phyloP scores from a whole-genome alignment of 2,329 filamentous ascomycete genomes.

The Fusarium chuoi region DNA sequence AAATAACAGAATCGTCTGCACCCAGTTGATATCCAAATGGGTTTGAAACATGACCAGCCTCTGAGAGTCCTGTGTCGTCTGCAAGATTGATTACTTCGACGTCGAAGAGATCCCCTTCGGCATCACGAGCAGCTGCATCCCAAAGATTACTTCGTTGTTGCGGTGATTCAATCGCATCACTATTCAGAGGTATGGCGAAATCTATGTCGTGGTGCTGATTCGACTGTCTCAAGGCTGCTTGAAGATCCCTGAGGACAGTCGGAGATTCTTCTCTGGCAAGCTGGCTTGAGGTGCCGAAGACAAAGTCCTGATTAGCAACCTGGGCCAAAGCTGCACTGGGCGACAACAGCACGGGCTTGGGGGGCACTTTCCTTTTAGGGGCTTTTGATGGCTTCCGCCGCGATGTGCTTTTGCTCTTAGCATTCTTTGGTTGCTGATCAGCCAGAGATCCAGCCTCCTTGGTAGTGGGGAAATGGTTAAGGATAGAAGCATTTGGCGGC shows the following conservation, averaged over 20 bases:
- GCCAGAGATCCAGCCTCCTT: background rate
- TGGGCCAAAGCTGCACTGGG: conserved; percentile 74
- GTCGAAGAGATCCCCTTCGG: conserved; percentile 71
- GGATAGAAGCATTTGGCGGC: conserved; percentile 52
- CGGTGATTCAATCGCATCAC: conserved; percentile 50
- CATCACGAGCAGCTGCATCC: conserved; percentile 75
- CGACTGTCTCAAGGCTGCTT: conserved; percentile 69
- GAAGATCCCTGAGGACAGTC: conserved; percentile 69
- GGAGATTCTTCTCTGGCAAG: conserved; percentile 79
- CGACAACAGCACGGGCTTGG: conserved; percentile 69
- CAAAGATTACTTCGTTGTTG: conserved; percentile 65
- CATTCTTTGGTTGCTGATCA: conserved; percentile 35
- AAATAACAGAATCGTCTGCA: conserved; percentile 1
- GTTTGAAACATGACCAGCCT: conserved; percentile 44
- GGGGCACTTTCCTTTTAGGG: conserved; percentile 54
- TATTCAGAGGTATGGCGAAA: conserved; percentile 53
- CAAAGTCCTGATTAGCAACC: conserved; percentile 75
- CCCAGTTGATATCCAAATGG: conserved; percentile 52
- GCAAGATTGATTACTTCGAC: conserved; percentile 70
- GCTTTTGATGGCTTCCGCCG: conserved; percentile 46
- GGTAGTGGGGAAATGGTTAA: conserved; percentile 53
- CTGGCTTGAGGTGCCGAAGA: conserved; percentile 90
- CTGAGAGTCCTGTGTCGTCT: conserved; percentile 49
- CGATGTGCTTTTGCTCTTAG: conserved; percentile 48
- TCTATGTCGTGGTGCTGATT: conserved; percentile 56